phyloP scores from a whole-genome alignment of 208 protist species.

The Porcisia hertigi region DNA sequence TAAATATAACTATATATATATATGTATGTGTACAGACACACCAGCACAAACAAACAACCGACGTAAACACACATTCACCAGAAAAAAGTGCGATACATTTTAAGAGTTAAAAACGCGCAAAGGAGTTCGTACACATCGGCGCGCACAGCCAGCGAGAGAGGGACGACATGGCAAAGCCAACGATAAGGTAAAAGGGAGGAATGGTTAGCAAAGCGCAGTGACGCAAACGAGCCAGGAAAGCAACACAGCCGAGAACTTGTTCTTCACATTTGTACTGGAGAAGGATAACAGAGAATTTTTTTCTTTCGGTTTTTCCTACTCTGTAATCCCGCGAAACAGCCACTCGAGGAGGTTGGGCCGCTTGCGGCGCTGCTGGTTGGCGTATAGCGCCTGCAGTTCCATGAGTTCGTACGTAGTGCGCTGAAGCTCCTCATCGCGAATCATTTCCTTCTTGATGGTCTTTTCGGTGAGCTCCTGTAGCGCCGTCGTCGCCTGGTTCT shows the following conservation, averaged over 20 bases:
- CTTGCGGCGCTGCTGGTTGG: conserved; percentile 39
- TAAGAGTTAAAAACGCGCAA: too few species aligned
- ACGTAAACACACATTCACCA: too few species aligned
- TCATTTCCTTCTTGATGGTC: conserved; percentile 59
- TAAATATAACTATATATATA: too few species aligned
- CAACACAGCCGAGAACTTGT: background rate
- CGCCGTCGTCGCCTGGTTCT: conserved; percentile 36
- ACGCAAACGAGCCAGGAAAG: background rate
- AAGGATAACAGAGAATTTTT: background rate
- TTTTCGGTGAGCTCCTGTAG: conserved; percentile 46
- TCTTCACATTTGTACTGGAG: background rate
- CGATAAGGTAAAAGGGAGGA: background rate
- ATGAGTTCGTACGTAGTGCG: conserved; percentile 62
- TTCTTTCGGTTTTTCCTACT: conserved; percentile 1
- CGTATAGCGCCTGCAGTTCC: conserved; percentile 57
- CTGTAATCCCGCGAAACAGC: conserved; percentile 25
- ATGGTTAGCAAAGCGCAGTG: background rate
- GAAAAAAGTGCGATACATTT: too few species aligned
- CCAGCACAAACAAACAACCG: background rate
- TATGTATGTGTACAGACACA: too few species aligned
- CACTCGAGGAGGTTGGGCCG: conserved; percentile 44
- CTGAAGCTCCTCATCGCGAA: conserved; percentile 67
- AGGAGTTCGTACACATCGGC: background rate
- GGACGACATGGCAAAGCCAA: background rate
- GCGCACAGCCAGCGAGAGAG: background rate